Conservation (phyloP, 345 rosid species). For the Arabidopsis suecica region DNA sequence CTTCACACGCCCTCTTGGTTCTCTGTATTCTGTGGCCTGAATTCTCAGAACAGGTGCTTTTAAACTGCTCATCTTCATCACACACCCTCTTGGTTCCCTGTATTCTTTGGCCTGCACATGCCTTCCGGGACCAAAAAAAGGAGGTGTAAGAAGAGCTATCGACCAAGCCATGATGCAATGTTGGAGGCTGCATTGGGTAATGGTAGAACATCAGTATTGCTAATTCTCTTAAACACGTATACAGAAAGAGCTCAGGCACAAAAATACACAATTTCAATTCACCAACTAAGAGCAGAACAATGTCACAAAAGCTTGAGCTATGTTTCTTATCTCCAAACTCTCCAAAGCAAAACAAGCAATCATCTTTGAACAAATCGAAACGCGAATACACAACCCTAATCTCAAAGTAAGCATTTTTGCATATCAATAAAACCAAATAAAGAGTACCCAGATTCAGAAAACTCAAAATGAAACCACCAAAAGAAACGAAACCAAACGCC, state of each 20-base stretch:
- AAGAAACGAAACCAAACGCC: neutral
- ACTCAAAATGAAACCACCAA: conserved; percentile 30
- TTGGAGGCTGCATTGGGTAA: conserved; percentile 52
- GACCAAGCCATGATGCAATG: conserved; percentile 66
- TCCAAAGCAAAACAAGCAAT: neutral
- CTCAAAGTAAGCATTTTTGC: conserved; percentile 19
- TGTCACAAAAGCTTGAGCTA: conserved; percentile 2
- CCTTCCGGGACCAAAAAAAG: conserved; percentile 50
- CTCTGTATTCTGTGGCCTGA: conserved; percentile 54
- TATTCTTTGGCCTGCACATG: conserved; percentile 52
- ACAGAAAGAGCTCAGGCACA: conserved; percentile 1
- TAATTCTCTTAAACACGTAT: neutral
- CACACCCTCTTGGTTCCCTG: conserved; percentile 52
- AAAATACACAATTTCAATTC: neutral
- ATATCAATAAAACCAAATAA: conserved; percentile 31
- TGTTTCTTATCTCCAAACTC: neutral
- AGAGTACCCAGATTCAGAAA: conserved; percentile 23
- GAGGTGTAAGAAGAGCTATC: conserved; percentile 58
- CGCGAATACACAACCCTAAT: conserved; percentile 36
- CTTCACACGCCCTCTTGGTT: conserved; percentile 50
- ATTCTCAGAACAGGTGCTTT: conserved; percentile 49
- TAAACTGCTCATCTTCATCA: conserved; percentile 54
- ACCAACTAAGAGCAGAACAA: conserved; percentile 5
- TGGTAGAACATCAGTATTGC: conserved; percentile 14
- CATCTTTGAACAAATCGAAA: conserved; percentile 13